Percentiles rank a stretch among this genome's conserved stretches.
Conservation (phyloP, 352 stramenopile genomes). For the Globisporangium orthogonon region DNA sequence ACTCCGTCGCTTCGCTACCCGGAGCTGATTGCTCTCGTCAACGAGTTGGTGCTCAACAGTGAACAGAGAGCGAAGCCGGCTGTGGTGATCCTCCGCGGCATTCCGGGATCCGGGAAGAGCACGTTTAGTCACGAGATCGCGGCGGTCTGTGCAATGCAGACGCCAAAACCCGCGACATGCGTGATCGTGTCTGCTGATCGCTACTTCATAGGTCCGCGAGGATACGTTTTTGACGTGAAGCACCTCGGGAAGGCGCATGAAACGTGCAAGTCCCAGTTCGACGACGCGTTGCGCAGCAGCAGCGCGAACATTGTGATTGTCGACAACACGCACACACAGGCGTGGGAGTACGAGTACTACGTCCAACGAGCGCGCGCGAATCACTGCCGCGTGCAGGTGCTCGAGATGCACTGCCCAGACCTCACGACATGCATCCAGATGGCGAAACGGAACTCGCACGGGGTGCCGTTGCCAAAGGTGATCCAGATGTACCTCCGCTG, state of each 20-base stretch:
- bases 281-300: conserved; percentile 17
- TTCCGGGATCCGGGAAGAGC: conserved; percentile 73
- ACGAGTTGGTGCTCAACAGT: conserved; percentile 28
- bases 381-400: conserved; percentile 22
- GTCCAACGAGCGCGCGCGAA: conserved; percentile 22
- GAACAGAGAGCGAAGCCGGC: conserved; percentile 11
- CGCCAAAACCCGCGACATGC: conserved; percentile 4
- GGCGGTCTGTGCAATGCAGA: conserved; percentile 22
- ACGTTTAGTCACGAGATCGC: conserved; percentile 37
- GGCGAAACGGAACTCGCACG: conserved; percentile 62
- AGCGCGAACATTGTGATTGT: conserved; percentile 38
- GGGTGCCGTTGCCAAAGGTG: conserved; percentile 50
- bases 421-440: conserved; percentile 40
- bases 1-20: conserved; percentile 21
- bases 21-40: conserved; percentile 23
- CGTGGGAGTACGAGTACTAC: conserved; percentile 64
- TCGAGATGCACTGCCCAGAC: conserved; percentile 57
- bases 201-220: conserved; percentile 56
- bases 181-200: conserved; percentile 54
- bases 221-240: conserved; percentile 60
- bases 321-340: conserved; percentile 69
- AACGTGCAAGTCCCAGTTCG: conserved; percentile 35
- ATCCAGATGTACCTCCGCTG: conserved; percentile 67
- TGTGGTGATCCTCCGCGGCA: conserved; percentile 61
- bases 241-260: conserved; percentile 41